Evolutionary conservation across 23 red algal species (phyloP), one percentile per base, ranked within the genome.

Genomic region (Gracilaria gracilis): DNA sequence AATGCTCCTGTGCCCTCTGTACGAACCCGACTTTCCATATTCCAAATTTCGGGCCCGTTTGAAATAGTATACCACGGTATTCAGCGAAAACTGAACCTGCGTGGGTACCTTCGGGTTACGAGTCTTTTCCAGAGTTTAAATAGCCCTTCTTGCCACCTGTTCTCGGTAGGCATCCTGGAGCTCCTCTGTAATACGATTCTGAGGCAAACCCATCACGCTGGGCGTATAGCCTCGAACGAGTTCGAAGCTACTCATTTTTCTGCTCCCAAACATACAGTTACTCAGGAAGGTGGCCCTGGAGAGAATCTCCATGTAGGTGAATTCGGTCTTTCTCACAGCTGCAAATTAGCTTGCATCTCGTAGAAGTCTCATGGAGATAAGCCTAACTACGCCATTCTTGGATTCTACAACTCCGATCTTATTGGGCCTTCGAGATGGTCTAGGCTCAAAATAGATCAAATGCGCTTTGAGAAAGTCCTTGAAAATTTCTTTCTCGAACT

Each of bases 331-430:
- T 1, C 38, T 2, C 3, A 9, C 46, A n/a, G 76, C n/a, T 0
- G 47, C 16, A 28, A 79, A 78, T 21, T 79, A 1, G n/a, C n/a
- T 25, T 49, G 55, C 70, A 35, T 80, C 69, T 28, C 39, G 62
- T 2, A 89, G 71, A 20, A 89, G 71, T 35, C 67, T 0, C n/a
- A 24, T 47, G 15, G 49, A n/a, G 2, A 89, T 42, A 11, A 46
- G 42, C 42, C 42, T 46, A 46, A 46, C 11, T 4, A 46, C 42
- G 4, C 11, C 5, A 11, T 46, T 46, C 74, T 89, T 89, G 32
- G 62, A 39, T 53, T 80, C 85, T 16, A 89, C 85, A 21, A 89
- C 34, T 23, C 85, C 85, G 6, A 89, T 32, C 35, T 89, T 80
- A 6, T 89, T 78, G 35, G 79, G 85, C 39, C 85, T 66, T 1